Percentiles rank a stretch among this genome's conserved stretches.
phyloP scores from a whole-genome alignment of 108 stramenopile species.

The Stephanodiscus triporus region DNA sequence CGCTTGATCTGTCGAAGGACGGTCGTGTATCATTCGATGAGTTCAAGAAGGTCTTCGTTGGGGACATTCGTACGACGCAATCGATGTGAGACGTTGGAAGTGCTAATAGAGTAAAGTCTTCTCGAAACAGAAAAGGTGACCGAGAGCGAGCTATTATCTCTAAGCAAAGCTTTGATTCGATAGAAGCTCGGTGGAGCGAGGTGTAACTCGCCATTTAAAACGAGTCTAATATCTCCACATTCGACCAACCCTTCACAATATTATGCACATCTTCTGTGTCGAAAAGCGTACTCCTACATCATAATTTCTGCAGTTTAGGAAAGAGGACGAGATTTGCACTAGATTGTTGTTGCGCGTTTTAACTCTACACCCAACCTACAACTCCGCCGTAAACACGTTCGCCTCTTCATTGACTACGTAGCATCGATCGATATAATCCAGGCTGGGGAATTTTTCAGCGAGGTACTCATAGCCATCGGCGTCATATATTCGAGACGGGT shows the following conservation, averaged over 20 bases:
- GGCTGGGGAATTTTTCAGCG: constrained; percentile 65
- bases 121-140: not conserved
- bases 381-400: too few relatives aligned
- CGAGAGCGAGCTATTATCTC: not conserved
- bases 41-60: constrained; percentile 71
- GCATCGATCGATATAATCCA: constrained; percentile 56
- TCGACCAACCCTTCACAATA: too few relatives aligned
- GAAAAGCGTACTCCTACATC: too few relatives aligned
- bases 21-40: constrained; percentile 76
- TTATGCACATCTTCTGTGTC: too few relatives aligned
- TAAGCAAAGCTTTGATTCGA: not conserved
- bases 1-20: constrained; percentile 63
- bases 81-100: constrained; percentile 56
- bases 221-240: too few relatives aligned
- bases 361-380: too few relatives aligned
- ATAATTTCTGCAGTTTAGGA: too few relatives aligned
- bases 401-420: constrained; percentile 26
- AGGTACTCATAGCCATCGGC: constrained; percentile 57
- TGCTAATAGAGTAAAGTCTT: not conserved
- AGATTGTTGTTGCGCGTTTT: too few relatives aligned
- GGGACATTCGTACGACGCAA: constrained; percentile 64
- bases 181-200: too few relatives aligned
- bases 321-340: too few relatives aligned
- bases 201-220: too few relatives aligned
- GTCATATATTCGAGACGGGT: constrained; percentile 27